A percentile compares a stretch with the other conserved stretches of the same genome.
Evolutionary conservation across 352 stramenopile genomes (phyloP).

Genomic region (Aphanomyces cochlioides): DNA sequence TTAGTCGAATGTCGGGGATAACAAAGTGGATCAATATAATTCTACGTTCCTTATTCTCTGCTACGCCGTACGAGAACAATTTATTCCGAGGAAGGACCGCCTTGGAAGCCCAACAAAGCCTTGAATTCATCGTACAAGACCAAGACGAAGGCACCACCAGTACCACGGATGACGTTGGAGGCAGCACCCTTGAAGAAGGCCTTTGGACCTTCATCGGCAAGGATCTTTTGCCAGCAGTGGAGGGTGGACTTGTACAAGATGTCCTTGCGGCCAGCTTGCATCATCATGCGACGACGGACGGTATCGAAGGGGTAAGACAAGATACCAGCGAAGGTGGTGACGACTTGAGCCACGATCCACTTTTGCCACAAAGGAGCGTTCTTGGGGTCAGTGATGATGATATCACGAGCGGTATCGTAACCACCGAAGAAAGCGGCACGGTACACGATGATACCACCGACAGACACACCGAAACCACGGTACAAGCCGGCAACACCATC

Average conservation of each 20-base stretch:
- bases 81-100: constrained; percentile 18
- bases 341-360: constrained; percentile 88
- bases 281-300: constrained; percentile 95
- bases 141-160: constrained; percentile 97
- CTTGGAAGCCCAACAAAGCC: constrained; percentile 32
- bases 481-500: constrained; percentile 93
- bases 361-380: constrained; percentile 85
- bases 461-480: constrained; percentile 98
- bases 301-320: constrained; percentile 97
- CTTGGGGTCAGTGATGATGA: constrained; percentile 74
- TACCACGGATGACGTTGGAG: constrained; percentile 98
- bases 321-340: constrained; percentile 89
- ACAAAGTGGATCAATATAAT: too few species aligned
- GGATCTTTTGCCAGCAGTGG: constrained; percentile 97
- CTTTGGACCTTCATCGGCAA: constrained; percentile 90
- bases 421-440: constrained; percentile 97
- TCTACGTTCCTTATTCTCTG: too few species aligned
- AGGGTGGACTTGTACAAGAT: constrained; percentile 96
- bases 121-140: constrained; percentile 99
- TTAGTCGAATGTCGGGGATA: too few species aligned
- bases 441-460: constrained; percentile 99
- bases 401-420: constrained; percentile 95
- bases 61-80: background rate
- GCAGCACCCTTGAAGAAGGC: constrained; percentile 99
- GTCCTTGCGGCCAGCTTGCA: constrained; percentile 95